Conservation (phyloP, 495 filamentous ascomycete genomes). For the Parathielavia appendiculata region DNA sequence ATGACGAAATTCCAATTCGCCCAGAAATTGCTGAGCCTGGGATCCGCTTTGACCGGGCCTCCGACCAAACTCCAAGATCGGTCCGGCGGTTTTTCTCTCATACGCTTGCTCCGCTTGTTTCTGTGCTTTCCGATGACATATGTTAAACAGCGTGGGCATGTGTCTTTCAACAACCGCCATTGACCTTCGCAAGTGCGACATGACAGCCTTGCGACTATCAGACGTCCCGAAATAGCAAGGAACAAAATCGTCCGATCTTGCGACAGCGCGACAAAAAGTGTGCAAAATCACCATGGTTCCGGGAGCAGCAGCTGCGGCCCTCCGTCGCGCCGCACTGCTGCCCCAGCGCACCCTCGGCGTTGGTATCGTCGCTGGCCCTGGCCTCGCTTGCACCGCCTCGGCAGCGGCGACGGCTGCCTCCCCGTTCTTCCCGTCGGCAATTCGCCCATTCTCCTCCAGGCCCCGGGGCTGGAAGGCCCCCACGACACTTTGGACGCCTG, state of each 20-base stretch:
- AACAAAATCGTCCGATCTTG: not conserved
- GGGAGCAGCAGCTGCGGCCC: slow-evolving; percentile 29
- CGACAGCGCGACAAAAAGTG: slow-evolving; percentile 5
- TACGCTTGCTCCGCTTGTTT: not conserved
- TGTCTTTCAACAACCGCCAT: slow-evolving; percentile 7
- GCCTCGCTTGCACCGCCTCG: slow-evolving; percentile 9
- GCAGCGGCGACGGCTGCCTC: not conserved
- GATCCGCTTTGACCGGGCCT: slow-evolving; percentile 10
- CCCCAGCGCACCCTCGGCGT: slow-evolving; percentile 27
- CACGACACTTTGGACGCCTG: slow-evolving; percentile 5
- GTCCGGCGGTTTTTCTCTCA: slow-evolving; percentile 19
- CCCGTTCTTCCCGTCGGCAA: slow-evolving; percentile 2
- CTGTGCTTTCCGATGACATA: slow-evolving; percentile 6
- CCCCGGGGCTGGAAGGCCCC: slow-evolving; percentile 6
- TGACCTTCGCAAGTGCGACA: slow-evolving; percentile 20
- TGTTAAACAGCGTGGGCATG: slow-evolving; percentile 21
- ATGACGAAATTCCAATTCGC: slow-evolving; percentile 20
- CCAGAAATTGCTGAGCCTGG: slow-evolving; percentile 13
- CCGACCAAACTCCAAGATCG: slow-evolving; percentile 15
- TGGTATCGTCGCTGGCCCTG: slow-evolving; percentile 11
- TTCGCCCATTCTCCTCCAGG: slow-evolving; percentile 16
- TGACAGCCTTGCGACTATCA: slow-evolving; percentile 18
- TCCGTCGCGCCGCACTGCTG: slow-evolving; percentile 35
- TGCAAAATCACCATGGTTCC: slow-evolving; percentile 27
- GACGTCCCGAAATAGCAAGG: slow-evolving; percentile 19